These are phyloP conservation scores for Nicotiana attenuata DNA, from an alignment of 257 asterid genomes.

Conservation along the genomic window DNA sequence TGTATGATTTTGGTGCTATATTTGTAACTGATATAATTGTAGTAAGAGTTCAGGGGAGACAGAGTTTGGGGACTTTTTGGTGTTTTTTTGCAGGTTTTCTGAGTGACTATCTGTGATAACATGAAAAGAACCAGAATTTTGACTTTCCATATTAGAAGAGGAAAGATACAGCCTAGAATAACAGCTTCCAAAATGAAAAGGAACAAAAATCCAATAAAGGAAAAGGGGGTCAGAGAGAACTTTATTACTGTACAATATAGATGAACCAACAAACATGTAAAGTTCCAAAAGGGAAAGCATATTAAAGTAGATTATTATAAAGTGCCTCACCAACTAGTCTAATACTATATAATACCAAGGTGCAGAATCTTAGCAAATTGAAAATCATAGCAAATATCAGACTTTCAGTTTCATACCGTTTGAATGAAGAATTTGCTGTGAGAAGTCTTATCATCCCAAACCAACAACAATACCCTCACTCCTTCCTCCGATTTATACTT, in stretches of 20 bases:
- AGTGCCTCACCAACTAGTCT: slow-evolving; percentile 1
- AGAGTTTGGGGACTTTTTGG: background rate
- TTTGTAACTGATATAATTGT: background rate
- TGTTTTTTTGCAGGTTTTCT: background rate
- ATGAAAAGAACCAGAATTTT: background rate
- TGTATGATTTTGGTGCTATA: background rate
- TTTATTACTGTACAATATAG: background rate
- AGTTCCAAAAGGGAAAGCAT: slow-evolving; percentile 10
- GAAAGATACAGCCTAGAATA: background rate
- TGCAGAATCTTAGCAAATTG: background rate
- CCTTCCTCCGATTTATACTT: slow-evolving; percentile 95
- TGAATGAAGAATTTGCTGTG: slow-evolving; percentile 74
- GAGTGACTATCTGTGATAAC: background rate
- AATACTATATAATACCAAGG: slow-evolving; percentile 1
- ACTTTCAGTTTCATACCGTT: slow-evolving; percentile 38
- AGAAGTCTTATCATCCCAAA: slow-evolving; percentile 98
- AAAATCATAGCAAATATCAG: background rate
- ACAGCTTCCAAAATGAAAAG: background rate
- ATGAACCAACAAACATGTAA: background rate
- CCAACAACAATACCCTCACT: slow-evolving; percentile 82
- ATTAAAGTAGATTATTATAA: background rate
- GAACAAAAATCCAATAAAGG: background rate
- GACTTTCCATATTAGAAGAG: background rate
- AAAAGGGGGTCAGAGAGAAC: background rate
- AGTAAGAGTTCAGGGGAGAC: background rate